phyloP scores from a whole-genome alignment of 2,329 filamentous ascomycete species.

The Sporothrix phasma region DNA sequence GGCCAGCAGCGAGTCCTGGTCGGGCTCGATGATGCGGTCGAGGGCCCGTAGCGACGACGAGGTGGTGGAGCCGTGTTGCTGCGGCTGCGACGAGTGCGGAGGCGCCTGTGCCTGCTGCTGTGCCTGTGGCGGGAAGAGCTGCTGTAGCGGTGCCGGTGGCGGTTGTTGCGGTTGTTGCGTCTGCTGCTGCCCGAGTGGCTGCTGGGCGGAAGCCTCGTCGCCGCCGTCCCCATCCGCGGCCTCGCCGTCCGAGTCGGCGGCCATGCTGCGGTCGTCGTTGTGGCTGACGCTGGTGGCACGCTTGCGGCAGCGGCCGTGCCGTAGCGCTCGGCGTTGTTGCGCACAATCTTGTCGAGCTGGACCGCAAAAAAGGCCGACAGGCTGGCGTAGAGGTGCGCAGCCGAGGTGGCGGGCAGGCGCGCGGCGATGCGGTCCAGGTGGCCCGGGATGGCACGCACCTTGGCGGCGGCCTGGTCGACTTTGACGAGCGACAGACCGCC shows the following conservation, averaged over 20 bases:
- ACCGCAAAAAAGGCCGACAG: conserved; percentile 17
- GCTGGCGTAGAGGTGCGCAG: conserved; percentile 18
- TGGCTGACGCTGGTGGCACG: neutral
- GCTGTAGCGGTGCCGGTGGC: neutral
- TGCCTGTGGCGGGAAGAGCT: neutral
- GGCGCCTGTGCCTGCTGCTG: neutral
- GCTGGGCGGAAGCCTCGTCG: neutral
- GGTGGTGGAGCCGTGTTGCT: neutral
- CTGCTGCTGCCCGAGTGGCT: neutral
- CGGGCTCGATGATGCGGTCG: conserved; percentile 9
- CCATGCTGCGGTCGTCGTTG: neutral
- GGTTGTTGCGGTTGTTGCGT: neutral
- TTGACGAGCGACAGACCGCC: conserved; percentile 13
- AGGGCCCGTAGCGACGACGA: neutral
- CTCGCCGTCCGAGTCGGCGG: neutral
- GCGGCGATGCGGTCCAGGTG: conserved; percentile 18
- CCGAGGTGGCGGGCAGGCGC: conserved; percentile 16
- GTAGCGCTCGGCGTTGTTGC: conserved; percentile 14
- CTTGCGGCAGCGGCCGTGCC: neutral
- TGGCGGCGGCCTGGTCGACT: conserved; percentile 15
- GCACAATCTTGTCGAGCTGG: conserved; percentile 18
- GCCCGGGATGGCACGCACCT: conserved; percentile 16
- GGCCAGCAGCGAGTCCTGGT: conserved; percentile 17
- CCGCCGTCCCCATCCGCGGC: neutral
- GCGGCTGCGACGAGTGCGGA: too few relatives aligned